Evolutionary conservation across 1,139 yeast genomes (phyloP).

Genomic region (Suhomyces yuchorum): DNA sequence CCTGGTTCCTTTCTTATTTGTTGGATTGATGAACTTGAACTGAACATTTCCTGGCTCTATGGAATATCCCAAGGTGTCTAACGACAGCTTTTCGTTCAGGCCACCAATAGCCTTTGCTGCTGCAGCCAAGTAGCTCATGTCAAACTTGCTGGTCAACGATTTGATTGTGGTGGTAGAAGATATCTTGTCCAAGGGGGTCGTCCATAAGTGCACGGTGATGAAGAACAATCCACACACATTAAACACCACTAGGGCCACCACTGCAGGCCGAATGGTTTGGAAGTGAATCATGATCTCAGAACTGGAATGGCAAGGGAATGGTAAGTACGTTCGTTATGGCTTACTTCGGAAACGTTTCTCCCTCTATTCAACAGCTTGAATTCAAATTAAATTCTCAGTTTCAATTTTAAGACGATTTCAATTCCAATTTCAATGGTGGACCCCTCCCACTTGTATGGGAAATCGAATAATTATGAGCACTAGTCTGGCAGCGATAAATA

Average conservation of each 20-base stretch:
- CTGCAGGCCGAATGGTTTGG: background rate
- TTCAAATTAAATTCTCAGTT: too few relatives aligned
- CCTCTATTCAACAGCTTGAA: too few relatives aligned
- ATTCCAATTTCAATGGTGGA: background rate
- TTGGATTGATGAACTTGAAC: slow-evolving; percentile 36
- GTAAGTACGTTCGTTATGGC: too few relatives aligned
- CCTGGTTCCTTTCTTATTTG: slow-evolving; percentile 28
- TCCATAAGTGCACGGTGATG: background rate
- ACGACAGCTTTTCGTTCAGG: background rate
- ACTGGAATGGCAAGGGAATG: background rate
- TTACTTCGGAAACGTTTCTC: too few relatives aligned
- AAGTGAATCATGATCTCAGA: background rate
- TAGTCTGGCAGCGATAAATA: background rate
- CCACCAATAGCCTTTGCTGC: slow-evolving; percentile 1
- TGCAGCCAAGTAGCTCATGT: slow-evolving; percentile 14
- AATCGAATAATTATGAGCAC: background rate
- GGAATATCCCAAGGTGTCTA: slow-evolving; percentile 14
- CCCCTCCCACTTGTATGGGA: background rate
- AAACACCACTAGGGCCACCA: background rate
- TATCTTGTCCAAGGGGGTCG: background rate
- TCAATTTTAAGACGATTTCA: background rate
- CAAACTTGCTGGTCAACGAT: slow-evolving; percentile 17
- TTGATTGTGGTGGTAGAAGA: slow-evolving; percentile 7
- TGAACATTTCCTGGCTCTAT: slow-evolving; percentile 31
- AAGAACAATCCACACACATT: slow-evolving; percentile 1